Conservation (phyloP, 805 yeast genomes). For the Kluyveromyces siamensis region DNA sequence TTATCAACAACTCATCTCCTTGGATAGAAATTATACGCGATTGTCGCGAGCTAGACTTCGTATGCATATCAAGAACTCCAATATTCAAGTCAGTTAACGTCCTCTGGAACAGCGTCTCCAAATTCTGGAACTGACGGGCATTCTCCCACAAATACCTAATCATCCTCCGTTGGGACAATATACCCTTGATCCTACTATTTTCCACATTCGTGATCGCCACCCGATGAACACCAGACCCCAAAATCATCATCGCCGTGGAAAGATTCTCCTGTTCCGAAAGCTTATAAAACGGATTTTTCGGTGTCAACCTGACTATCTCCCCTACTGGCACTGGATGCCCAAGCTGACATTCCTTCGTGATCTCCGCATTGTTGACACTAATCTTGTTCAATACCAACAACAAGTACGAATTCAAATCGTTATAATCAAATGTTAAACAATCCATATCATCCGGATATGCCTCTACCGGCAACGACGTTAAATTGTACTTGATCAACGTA, state of each 20-base stretch:
- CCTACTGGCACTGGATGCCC: slow-evolving; percentile 91
- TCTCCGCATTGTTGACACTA: slow-evolving; percentile 28
- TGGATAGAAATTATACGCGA: slow-evolving; percentile 65
- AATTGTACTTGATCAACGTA: slow-evolving; percentile 55
- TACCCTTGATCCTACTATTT: slow-evolving; percentile 59
- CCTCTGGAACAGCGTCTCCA: slow-evolving; percentile 65
- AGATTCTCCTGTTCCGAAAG: slow-evolving; percentile 62
- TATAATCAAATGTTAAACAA: slow-evolving; percentile 83
- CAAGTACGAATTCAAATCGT: slow-evolving; percentile 81
- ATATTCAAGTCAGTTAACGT: slow-evolving; percentile 66
- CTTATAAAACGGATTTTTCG: slow-evolving; percentile 81
- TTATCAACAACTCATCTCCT: slow-evolving; percentile 82
- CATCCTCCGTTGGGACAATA: slow-evolving; percentile 83
- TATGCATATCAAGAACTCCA: slow-evolving; percentile 42
- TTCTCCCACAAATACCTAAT: slow-evolving; percentile 86
- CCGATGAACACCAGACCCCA: slow-evolving; percentile 95
- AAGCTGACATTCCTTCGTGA: slow-evolving; percentile 53
- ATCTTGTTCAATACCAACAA: slow-evolving; percentile 74
- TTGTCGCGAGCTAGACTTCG: slow-evolving; percentile 30
- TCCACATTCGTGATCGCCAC: slow-evolving; percentile 64
- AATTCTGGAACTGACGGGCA: slow-evolving; percentile 72
- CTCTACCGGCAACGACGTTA: slow-evolving; percentile 82
- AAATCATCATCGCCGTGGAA: slow-evolving; percentile 67
- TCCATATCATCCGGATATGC: slow-evolving; percentile 45
- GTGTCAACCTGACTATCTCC: slow-evolving; percentile 75